phyloP scores from a whole-genome alignment of 208 protist species.

The Trypanosoma boissoni region DNA sequence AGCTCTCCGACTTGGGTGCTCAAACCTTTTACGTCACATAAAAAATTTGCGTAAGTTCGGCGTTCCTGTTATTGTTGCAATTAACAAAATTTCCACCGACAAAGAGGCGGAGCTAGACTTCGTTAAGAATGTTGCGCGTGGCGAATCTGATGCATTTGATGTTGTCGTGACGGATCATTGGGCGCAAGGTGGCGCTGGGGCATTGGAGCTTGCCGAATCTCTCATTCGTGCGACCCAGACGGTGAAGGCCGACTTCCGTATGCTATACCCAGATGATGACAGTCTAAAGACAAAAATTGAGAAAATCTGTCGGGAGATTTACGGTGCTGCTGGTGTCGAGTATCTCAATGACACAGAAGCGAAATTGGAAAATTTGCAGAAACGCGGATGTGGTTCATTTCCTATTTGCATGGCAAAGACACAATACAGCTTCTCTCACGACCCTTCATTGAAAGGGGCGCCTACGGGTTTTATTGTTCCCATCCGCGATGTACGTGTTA shows the following conservation, averaged over 20 bases:
- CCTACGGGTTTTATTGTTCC: conserved; percentile 91
- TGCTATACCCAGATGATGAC: conserved; percentile 87
- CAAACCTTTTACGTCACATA: conserved; percentile 94
- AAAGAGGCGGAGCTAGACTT: conserved; percentile 88
- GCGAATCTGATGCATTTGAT: conserved; percentile 84
- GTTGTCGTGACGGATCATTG: conserved; percentile 93
- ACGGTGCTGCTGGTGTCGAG: conserved; percentile 90
- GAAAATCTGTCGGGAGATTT: conserved; percentile 95
- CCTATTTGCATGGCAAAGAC: conserved; percentile 99
- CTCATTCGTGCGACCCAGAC: conserved; percentile 73
- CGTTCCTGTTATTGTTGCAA: conserved; percentile 94
- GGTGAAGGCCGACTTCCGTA: conserved; percentile 79
- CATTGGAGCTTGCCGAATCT: conserved; percentile 83
- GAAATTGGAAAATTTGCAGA: conserved; percentile 87
- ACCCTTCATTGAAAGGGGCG: conserved; percentile 88
- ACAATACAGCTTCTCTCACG: conserved; percentile 94
- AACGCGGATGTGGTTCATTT: conserved; percentile 75
- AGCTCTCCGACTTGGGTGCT: conserved; percentile 78
- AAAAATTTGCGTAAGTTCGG: conserved; percentile 94
- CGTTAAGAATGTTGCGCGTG: conserved; percentile 58
- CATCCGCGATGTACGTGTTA: conserved; percentile 93
- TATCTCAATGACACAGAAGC: conserved; percentile 86
- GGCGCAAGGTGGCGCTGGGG: conserved; percentile 89
- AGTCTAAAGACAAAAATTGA: conserved; percentile 96
- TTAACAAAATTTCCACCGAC: conserved; percentile 95